Evolutionary conservation across 2,329 filamentous ascomycete species (phyloP), one percentile per base, ranked within the genome.

Genomic region (Beauveria sp.): DNA sequence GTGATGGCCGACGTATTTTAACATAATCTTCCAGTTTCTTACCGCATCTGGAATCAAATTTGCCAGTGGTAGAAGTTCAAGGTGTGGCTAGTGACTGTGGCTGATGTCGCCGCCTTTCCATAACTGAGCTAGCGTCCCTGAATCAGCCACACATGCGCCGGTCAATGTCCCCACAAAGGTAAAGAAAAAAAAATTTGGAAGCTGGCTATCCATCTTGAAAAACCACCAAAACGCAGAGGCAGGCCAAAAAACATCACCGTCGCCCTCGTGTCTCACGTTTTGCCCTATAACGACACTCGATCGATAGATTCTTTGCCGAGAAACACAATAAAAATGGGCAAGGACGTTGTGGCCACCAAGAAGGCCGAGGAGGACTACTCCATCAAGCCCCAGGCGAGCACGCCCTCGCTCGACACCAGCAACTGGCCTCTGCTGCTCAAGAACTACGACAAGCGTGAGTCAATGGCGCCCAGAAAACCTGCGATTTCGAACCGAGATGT

Each of bases 391-490:
- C 88, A 96, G 82, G 87, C 89, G 71, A 81, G 84, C 68, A 86
- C 88, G 71, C 90, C 92, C 68, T 80, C 86, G 64, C 82, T 96
- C 70, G 88, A 96, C 78, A 96, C 91, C 69, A 93, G 88, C 80
- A 84, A 87, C 75, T 97, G 92, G 91, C 95, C 95, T 70, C 82
- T 98, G 71, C 83, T 98, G 71, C 84, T 98, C 72, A 96, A 96
- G 82, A 96, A 97, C 81, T 98, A 96, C 80, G 90, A 92, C 77
- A 90, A 93, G 74, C 82, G 91, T 95, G 84, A 74, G 88, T 82
- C 69, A 64, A 26, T 51, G 60, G 42, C 46, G 49, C 61, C 58
- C 61, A 55, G 59, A 20, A 49, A 57, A 55, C 43, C 51, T 60
- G 59, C 40, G 31, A 55, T 42, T 54, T 64, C 64, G 63, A 40